Base-by-base conservation (phyloP, 352 stramenopile species). In the Aphanomyces astaci region DNA sequence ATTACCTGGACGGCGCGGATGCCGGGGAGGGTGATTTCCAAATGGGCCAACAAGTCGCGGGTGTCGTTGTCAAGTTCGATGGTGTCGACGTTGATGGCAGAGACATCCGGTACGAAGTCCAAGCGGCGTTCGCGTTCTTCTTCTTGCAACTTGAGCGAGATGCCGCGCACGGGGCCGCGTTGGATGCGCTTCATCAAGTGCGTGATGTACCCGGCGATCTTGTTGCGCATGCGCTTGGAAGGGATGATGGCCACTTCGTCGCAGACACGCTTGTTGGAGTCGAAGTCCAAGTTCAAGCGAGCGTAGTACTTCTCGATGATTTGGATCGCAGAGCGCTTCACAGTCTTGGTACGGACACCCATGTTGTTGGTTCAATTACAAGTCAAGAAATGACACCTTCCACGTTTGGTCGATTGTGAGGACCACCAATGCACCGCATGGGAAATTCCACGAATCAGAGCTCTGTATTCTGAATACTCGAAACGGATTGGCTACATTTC, bases 301-400 rank as follows among this genome's bases (percentile, higher is more conserved):
- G 96, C 96, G 90, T 99, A 99, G 87, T 99, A 99, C 87, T 99
- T 99, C 89, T 99, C 98, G 73, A 99, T 98, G 81, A 99, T 99
- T 78, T 98, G 96, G 77, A 98, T 94, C 80, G 98, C 96, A 78
- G 93, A 98, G 87, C 97, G 98, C 92, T 99, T 99, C 59, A 99
- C 97, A 75, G 97, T 99, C 90, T 99, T 99, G 71, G 97, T 99
- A 87, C 97, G 96, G 74, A 99, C 97, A 96, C 97, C 96, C 96
- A 98, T 95, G 73, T 76, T 95, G 73, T 76, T 82, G 77, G 59
- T 19, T 56, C 39, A 60, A 59, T 33, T 33, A 68, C 62, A 68
- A 68, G 62, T 68, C 62, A 60, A 59, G 62, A 68, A 68, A 59
- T 68, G 62, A 59, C 13, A 0, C 5, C 22, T 30, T 0, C 51